Evolutionary conservation across 192 early-diverging fungal genomes (phyloP).

Genomic region (Diversispora epigaea): DNA sequence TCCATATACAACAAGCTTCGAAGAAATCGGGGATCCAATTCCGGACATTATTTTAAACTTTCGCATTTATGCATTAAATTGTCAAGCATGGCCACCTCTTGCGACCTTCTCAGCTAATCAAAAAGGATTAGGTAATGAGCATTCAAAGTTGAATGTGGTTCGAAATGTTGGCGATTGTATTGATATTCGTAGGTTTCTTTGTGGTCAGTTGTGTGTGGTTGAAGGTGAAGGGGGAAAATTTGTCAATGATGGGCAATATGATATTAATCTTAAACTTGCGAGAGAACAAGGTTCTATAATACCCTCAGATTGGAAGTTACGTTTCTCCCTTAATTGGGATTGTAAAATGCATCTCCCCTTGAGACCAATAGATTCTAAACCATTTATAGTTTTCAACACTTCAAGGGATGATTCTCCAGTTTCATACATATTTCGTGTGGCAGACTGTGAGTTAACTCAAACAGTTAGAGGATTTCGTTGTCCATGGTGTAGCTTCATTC

Average conservation of each 20-base stretch:
- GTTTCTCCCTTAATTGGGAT: constrained; percentile 12
- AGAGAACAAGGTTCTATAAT: constrained; percentile 2
- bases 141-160: neutral
- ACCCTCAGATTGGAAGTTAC: constrained; percentile 13
- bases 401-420: neutral
- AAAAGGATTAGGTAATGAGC: neutral
- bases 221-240: constrained; percentile 12
- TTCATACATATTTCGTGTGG: constrained; percentile 15
- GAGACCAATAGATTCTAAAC: neutral
- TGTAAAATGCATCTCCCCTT: constrained; percentile 4
- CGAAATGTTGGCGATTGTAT: neutral
- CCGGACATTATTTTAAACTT: constrained; percentile 9
- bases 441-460: constrained; percentile 23
- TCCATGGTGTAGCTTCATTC: constrained; percentile 16
- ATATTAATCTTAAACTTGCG: neutral
- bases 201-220: constrained; percentile 4
- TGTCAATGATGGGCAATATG: constrained; percentile 17
- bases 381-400: neutral
- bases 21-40: neutral
- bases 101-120: neutral
- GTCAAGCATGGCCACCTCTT: neutral
- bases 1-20: neutral
- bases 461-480: constrained; percentile 17
- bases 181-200: constrained; percentile 2
- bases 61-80: constrained; percentile 11